phyloP scores from a whole-genome alignment of 2,329 filamentous ascomycete genomes.

The Colletotrichum spinosum region DNA sequence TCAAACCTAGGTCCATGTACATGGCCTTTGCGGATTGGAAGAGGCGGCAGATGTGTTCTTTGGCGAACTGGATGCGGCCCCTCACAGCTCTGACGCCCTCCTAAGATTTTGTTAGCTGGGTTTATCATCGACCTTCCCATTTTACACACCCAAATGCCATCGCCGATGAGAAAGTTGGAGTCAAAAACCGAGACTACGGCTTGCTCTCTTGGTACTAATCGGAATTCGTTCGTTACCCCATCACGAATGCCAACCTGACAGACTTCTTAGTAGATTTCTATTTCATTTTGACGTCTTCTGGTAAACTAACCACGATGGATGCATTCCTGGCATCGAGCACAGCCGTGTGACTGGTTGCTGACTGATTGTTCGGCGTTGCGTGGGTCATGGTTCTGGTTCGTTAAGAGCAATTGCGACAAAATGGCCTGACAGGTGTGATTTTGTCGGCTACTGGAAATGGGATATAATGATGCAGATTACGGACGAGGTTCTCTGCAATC shows the following conservation, averaged over 20 bases:
- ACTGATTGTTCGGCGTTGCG: conserved; percentile 9
- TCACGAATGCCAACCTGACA: conserved; percentile 43
- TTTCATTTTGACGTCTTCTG: too few species aligned
- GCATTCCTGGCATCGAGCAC: conserved; percentile 42
- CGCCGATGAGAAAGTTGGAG: conserved; percentile 44
- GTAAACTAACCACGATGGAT: conserved; percentile 38
- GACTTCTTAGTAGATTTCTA: background rate
- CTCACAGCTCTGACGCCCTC: conserved; percentile 43
- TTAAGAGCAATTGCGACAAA: background rate
- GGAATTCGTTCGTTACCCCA: conserved; percentile 41
- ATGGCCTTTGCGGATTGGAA: conserved; percentile 46
- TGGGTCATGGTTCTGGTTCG: conserved; percentile 15
- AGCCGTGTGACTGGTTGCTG: conserved; percentile 38
- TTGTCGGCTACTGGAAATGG: too few species aligned
- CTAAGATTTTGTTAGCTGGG: conserved; percentile 13
- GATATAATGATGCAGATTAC: too few species aligned
- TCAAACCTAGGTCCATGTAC: conserved; percentile 44
- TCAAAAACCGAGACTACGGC: conserved; percentile 44
- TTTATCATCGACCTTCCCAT: too few species aligned
- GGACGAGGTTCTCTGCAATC: background rate
- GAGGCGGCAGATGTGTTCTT: conserved; percentile 43
- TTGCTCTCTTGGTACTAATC: conserved; percentile 40
- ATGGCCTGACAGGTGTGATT: background rate
- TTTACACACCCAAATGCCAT: conserved; percentile 43
- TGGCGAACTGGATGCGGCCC: conserved; percentile 43